Evolutionary conservation across 768 basidiomycete genomes (phyloP).

Genomic region (Rhodotorula paludigena): DNA sequence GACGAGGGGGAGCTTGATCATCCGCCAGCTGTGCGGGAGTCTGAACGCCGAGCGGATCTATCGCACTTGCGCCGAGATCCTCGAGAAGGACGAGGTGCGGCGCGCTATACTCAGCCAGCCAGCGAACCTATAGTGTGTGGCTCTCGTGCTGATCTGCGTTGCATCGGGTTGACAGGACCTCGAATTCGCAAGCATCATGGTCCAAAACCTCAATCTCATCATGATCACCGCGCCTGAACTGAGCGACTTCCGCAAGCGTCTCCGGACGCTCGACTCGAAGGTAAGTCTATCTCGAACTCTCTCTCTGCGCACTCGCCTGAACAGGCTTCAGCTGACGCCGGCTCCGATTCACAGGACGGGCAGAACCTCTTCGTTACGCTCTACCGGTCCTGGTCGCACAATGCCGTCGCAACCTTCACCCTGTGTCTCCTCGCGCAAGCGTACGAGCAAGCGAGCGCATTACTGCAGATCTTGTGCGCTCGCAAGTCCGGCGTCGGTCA

Average conservation of each 20-base stretch:
- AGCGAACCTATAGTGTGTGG: no score
- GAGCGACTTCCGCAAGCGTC: conserved; percentile 83
- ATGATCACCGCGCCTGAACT: conserved; percentile 93
- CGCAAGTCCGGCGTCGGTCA: conserved; percentile 16
- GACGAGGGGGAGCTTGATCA: conserved; percentile 87
- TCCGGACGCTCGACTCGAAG: conserved; percentile 88
- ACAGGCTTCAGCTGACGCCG: background rate
- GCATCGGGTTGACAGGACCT: conserved; percentile 60
- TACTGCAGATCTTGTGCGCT: conserved; percentile 91
- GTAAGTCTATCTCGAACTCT: conserved; percentile 55
- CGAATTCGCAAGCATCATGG: conserved; percentile 95
- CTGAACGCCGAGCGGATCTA: conserved; percentile 95
- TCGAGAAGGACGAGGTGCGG: conserved; percentile 93
- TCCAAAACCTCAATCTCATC: conserved; percentile 94
- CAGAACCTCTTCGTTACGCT: conserved; percentile 89
- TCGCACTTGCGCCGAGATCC: conserved; percentile 87
- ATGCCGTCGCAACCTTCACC: conserved; percentile 92
- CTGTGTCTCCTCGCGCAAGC: conserved; percentile 94
- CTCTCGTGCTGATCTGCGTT: no score
- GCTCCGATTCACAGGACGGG: conserved; percentile 70
- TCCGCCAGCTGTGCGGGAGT: conserved; percentile 86
- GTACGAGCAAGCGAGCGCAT: conserved; percentile 95
- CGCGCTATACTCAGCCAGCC: no score
- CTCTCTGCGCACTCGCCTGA: background rate
- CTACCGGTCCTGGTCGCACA: conserved; percentile 98